Base-by-base conservation (phyloP, 1,284 basidiomycete genomes). In the Ustilago hordei region DNA sequence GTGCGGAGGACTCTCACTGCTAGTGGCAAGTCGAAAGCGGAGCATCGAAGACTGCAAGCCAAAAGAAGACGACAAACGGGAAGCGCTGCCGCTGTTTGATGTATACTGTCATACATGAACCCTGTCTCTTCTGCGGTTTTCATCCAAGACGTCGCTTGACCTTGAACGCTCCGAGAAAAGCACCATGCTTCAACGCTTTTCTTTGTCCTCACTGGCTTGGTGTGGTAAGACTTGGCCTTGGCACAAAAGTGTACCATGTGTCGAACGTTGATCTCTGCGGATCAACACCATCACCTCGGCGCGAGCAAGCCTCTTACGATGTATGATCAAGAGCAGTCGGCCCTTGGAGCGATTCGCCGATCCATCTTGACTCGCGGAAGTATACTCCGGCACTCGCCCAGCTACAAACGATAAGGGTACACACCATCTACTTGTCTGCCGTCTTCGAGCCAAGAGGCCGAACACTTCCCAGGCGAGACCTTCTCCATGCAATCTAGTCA, bases 21-120 rank as follows among this genome's bases (percentile, higher is more conserved):
- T 34, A 12, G 31, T 28, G 23, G 23, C 23, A 28, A 28, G 23
- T 28, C 48, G 48, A 38, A 34, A 47, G 55, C 55, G 55, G 54
- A 55, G 54, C 38, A 43, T 23, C 38, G 54, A 55, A 55, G 54
- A 36, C 38, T 7, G 23, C 34, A 19, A 52, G 32, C 11, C 28
- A 31, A 13, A 52, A 32, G 28, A 52, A 13, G 34, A 8, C 8
- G 45, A 47, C 12, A 36, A 54, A 54, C 48, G 48, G 23, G 48
- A 54, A 54, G 34, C 52, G 52, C 52, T 54, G 52, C 34, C n/a
- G 52, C 52, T 35, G 15, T 11, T 52, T 54, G 32, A 35, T 34
- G 32, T n/a, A 47, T 11, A 34, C 32, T 17, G 7, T 36, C 35
- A 36, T 54, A 34, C 52, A 54, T 54, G 52, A 54, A 54, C 52